A percentile compares a stretch with the other conserved stretches of the same genome.
Conservation (phyloP, 139 green algal genomes). For the Nannochloris sp. region DNA sequence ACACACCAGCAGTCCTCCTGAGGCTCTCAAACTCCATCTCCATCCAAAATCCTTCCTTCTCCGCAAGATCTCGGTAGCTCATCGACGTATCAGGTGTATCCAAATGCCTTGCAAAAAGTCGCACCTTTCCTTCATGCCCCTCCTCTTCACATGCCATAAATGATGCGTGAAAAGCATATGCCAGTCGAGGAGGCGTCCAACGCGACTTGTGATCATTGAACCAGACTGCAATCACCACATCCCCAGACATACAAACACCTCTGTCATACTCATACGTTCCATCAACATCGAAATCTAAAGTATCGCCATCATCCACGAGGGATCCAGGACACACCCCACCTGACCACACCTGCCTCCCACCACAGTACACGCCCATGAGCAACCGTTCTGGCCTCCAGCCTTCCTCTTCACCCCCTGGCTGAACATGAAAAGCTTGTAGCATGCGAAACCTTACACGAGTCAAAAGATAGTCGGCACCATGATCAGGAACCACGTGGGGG, state of each 20-base stretch:
- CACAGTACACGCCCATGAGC: constrained; percentile 24
- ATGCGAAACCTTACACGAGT: constrained; percentile 6
- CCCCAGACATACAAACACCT: constrained; percentile 14
- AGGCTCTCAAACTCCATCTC: constrained; percentile 19
- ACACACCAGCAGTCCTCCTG: background rate
- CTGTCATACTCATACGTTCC: background rate
- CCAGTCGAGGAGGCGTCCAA: constrained; percentile 24
- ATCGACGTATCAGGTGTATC: background rate
- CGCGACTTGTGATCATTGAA: constrained; percentile 27
- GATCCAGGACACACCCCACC: constrained; percentile 10
- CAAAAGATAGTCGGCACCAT: background rate
- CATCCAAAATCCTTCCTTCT: constrained; percentile 39
- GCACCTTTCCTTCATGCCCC: background rate
- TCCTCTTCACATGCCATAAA: constrained; percentile 17
- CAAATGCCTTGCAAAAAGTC: constrained; percentile 1
- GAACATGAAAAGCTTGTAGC: constrained; percentile 11
- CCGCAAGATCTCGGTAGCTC: constrained; percentile 11
- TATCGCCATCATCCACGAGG: background rate
- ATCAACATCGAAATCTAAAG: constrained; percentile 15
- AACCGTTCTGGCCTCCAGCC: background rate
- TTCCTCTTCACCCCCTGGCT: background rate
- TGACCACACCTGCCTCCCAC: constrained; percentile 21
- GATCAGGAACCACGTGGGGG: constrained; percentile 9
- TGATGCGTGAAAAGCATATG: constrained; percentile 37
- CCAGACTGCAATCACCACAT: constrained; percentile 38